Base-by-base conservation (phyloP, 1,139 yeast species). In the Taphrina communis region DNA sequence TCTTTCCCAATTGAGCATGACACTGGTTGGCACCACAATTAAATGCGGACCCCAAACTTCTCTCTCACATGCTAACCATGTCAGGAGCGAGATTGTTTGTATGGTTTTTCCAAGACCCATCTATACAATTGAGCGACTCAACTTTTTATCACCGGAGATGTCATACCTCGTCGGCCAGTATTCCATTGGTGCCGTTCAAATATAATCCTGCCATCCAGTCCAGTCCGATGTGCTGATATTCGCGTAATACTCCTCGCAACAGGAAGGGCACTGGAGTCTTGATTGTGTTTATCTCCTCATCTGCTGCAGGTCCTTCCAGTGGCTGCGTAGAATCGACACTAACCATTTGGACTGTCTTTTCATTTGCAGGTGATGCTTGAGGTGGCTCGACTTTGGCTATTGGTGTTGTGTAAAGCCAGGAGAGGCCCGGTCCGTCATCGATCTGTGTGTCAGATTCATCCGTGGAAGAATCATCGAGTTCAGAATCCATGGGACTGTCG, bases 1-100 rank as follows among this genome's bases (percentile, higher is more conserved):
- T 97, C 94, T 93, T 77, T 95, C 99, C 99, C 99, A 95, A 77
- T 95, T 95, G 69, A 95, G 85, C 88, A 95, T 88, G n/a, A 95
- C 99, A 21, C 97, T 91, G 0, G 99, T 95, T 1, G 99, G 99
- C 3, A 95, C 99, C 71, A 95, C 87, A 78, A 95, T 93, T 69
- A 95, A 81, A 80, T 95, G 99, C 0, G 99, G 99, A 0, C 99
- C 99, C 99, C 99, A 94, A 41, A 89, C 85, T 70, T 90, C 90
- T 75, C 92, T 93, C 74, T 89, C 97, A 74, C 97, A 90, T 0
- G 99, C 99, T 68, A 95, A 81, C 77, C 93, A 93, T 0, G 96
- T 83, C 42, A 95, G 80, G 58, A 95, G 80, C 0, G 98, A 86
- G 69, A 95, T 95, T 0, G 99, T 94, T 78, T 95, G 99, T 71